Conservation (phyloP, 2,329 filamentous ascomycete genomes). For the Colletotrichum caudatum region DNA sequence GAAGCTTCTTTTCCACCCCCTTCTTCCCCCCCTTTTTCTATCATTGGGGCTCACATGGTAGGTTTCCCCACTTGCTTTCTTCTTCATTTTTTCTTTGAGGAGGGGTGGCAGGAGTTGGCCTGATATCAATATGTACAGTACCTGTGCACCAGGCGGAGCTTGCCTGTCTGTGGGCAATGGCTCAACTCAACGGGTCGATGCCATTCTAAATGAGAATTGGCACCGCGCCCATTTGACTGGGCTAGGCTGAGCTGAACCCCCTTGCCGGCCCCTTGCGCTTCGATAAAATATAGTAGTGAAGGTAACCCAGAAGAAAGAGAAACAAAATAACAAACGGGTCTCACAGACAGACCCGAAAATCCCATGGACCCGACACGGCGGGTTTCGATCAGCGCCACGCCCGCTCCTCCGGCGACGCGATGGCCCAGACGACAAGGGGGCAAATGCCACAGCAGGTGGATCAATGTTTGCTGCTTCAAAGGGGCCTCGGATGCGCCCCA, state of each 20-base stretch:
- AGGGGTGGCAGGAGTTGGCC: neutral
- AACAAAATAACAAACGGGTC: slow-evolving; percentile 27
- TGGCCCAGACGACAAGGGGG: slow-evolving; percentile 4
- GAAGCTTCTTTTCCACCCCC: neutral
- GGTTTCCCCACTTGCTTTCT: neutral
- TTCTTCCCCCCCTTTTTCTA: neutral
- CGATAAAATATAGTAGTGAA: neutral
- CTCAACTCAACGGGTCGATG: neutral
- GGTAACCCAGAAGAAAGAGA: neutral
- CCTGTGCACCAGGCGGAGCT: neutral
- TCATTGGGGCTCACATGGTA: neutral
- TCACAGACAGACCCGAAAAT: slow-evolving; percentile 6
- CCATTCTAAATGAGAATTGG: neutral
- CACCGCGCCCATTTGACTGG: neutral
- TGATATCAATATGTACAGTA: neutral
- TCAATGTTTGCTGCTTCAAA: slow-evolving; percentile 9
- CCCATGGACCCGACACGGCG: slow-evolving; percentile 35
- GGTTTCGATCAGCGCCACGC: slow-evolving; percentile 40
- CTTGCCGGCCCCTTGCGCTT: neutral
- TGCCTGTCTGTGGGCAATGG: neutral
- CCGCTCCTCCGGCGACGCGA: slow-evolving; percentile 17
- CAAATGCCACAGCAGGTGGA: slow-evolving; percentile 22
- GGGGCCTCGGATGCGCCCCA: slow-evolving; percentile 15
- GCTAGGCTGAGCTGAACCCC: neutral
- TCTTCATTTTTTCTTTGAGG: too few relatives aligned